These are phyloP conservation scores for Mycena alexandri DNA, from an alignment of 768 basidiomycete genomes.

Conservation along the genomic window DNA sequence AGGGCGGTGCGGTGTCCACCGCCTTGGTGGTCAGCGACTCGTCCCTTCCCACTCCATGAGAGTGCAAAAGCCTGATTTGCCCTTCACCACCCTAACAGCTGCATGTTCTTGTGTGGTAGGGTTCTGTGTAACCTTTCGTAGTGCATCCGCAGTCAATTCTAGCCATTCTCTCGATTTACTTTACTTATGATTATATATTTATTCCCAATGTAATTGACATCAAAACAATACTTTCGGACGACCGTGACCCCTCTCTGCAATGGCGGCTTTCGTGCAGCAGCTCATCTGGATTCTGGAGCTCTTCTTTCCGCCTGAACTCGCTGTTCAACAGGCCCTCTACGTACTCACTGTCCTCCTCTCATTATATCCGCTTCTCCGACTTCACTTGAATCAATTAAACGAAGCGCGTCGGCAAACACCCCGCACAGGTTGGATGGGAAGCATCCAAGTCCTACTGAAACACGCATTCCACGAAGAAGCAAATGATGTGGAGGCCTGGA, in stretches of 20 bases:
- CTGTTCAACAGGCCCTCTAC: slow-evolving; percentile 21
- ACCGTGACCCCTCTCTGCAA: background rate
- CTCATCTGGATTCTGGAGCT: slow-evolving; percentile 26
- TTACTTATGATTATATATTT: background rate
- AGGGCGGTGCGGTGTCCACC: no score
- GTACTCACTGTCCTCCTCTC: slow-evolving; percentile 18
- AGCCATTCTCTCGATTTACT: no score
- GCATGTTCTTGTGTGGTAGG: no score
- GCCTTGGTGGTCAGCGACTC: no score
- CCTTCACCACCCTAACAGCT: no score
- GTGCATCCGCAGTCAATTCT: no score
- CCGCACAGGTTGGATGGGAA: slow-evolving; percentile 18
- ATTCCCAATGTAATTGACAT: background rate
- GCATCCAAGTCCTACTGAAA: background rate
- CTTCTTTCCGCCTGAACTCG: slow-evolving; percentile 25
- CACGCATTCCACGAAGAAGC: slow-evolving; percentile 1
- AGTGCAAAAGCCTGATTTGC: no score
- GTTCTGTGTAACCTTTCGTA: no score
- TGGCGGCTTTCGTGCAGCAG: slow-evolving; percentile 1
- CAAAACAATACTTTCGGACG: slow-evolving; percentile 1
- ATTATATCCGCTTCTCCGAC: slow-evolving; percentile 17
- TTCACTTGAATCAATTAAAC: slow-evolving; percentile 13
- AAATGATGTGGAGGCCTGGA: slow-evolving; percentile 4
- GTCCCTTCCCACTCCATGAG: no score
- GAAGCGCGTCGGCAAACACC: slow-evolving; percentile 6